A percentile compares a stretch with the other conserved stretches of the same genome.
Conservation (phyloP, 768 basidiomycete species). For the Phaffia australis region DNA sequence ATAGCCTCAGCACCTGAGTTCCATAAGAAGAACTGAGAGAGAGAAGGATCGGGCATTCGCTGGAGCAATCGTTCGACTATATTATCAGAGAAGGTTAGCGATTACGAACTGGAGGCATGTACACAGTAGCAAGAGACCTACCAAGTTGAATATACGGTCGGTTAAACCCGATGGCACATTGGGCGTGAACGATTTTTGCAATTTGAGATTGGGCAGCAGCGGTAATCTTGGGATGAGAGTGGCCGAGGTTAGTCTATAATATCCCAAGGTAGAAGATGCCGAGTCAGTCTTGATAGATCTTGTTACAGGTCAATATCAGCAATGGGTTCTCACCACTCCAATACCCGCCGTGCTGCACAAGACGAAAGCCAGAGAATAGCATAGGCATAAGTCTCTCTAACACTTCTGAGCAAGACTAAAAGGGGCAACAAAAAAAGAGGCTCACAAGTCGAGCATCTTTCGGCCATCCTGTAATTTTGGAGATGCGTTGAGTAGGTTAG, state of each 20-base stretch:
- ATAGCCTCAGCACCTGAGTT: conserved; percentile 92
- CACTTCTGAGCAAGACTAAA: too few species aligned
- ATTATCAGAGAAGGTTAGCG: background rate
- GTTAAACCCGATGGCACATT: conserved; percentile 75
- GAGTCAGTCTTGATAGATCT: background rate
- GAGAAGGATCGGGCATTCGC: conserved; percentile 72
- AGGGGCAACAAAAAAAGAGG: conserved; percentile 39
- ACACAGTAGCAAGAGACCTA: background rate
- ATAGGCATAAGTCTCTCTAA: conserved; percentile 45
- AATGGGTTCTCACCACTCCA: conserved; percentile 16
- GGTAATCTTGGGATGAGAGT: conserved; percentile 77
- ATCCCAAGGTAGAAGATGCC: background rate
- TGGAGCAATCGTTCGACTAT: conserved; percentile 67
- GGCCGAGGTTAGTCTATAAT: conserved; percentile 43
- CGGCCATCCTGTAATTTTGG: conserved; percentile 49
- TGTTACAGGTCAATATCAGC: background rate
- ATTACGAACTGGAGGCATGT: background rate
- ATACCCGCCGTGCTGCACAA: conserved; percentile 21
- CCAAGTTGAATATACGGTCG: conserved; percentile 68
- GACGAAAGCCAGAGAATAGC: background rate
- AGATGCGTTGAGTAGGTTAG: background rate
- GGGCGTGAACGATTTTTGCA: conserved; percentile 34
- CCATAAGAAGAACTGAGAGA: conserved; percentile 82
- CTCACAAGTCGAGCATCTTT: conserved; percentile 59
- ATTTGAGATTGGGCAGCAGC: conserved; percentile 82